Percentiles rank a stretch among this genome's conserved stretches.
phyloP scores from a whole-genome alignment of 352 stramenopile species.

The Phytopythium chamaehyphon region DNA sequence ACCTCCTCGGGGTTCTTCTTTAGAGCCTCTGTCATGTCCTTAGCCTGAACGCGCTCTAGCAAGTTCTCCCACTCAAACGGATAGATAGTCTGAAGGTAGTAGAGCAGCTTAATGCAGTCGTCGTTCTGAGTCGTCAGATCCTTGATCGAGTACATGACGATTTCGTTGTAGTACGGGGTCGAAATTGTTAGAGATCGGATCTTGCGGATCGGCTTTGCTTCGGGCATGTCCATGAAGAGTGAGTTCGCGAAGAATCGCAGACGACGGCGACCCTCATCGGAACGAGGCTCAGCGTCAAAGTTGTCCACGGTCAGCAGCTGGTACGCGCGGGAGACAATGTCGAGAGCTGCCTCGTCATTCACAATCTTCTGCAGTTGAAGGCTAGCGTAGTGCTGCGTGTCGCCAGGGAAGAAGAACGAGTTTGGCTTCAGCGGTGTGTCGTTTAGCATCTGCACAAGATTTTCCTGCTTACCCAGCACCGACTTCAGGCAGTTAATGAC shows the following conservation, averaged over 20 bases:
- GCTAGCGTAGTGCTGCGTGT: constrained; percentile 79
- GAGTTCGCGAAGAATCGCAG: constrained; percentile 88
- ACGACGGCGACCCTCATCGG: constrained; percentile 78
- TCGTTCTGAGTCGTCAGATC: constrained; percentile 82
- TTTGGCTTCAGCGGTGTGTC: constrained; percentile 82
- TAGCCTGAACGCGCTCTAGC: constrained; percentile 64
- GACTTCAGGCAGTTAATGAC: constrained; percentile 86
- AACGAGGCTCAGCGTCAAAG: constrained; percentile 85
- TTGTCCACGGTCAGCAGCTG: constrained; percentile 87
- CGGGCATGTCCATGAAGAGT: constrained; percentile 88
- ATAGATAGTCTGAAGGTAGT: constrained; percentile 93
- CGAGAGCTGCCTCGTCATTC: constrained; percentile 74
- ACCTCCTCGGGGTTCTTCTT: constrained; percentile 83
- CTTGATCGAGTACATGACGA: constrained; percentile 89
- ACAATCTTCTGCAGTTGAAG: constrained; percentile 76
- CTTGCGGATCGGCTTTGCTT: constrained; percentile 80
- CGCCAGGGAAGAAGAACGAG: constrained; percentile 87
- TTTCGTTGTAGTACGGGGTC: constrained; percentile 90
- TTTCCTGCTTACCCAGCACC: constrained; percentile 79
- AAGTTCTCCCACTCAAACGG: constrained; percentile 86
- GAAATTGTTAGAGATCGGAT: constrained; percentile 81
- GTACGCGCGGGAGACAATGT: constrained; percentile 83
- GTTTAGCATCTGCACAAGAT: constrained; percentile 82
- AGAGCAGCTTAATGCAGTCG: constrained; percentile 94
- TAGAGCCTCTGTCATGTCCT: constrained; percentile 82